These are phyloP conservation scores for Halophytophthora batemanensis DNA, from an alignment of 352 stramenopile species.

Conservation along the genomic window DNA sequence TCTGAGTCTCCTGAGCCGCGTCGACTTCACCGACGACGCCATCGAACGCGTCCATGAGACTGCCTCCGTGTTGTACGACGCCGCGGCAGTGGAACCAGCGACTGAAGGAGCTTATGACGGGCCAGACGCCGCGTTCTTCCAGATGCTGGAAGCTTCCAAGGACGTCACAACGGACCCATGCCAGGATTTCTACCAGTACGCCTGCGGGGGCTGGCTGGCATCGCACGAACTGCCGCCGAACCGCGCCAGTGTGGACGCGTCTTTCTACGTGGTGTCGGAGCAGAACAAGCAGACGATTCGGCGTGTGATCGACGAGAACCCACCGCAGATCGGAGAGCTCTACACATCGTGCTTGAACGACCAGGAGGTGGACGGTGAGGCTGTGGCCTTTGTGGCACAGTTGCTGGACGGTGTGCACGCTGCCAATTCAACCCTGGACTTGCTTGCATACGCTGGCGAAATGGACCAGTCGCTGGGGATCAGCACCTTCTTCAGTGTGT, in stretches of 20 bases:
- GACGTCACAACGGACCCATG: constrained; percentile 58
- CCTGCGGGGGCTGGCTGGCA: constrained; percentile 69
- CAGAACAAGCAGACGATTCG: constrained; percentile 51
- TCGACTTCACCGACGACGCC: constrained; percentile 10
- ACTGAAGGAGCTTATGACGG: not conserved
- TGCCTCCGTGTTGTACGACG: not conserved
- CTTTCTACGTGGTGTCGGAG: constrained; percentile 50
- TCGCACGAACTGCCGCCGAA: constrained; percentile 47
- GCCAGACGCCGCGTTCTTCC: constrained; percentile 37
- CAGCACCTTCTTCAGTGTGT: constrained; percentile 50
- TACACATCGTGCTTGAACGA: constrained; percentile 53
- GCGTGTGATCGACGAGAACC: constrained; percentile 45
- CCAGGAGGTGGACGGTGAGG: constrained; percentile 34
- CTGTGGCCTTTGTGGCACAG: constrained; percentile 33
- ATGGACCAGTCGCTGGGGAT: constrained; percentile 43
- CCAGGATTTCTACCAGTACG: constrained; percentile 75
- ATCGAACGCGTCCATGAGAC: not conserved
- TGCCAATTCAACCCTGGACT: constrained; percentile 29
- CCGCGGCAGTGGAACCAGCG: not conserved
- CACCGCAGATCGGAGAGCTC: constrained; percentile 55
- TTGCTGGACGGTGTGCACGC: constrained; percentile 39
- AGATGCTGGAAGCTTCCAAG: constrained; percentile 41
- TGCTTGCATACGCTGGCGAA: constrained; percentile 44
- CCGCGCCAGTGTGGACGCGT: constrained; percentile 43
- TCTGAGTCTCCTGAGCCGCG: constrained; percentile 7